Conservation (phyloP, 495 filamentous ascomycete species). For the Talaromyces trachyspermus region DNA sequence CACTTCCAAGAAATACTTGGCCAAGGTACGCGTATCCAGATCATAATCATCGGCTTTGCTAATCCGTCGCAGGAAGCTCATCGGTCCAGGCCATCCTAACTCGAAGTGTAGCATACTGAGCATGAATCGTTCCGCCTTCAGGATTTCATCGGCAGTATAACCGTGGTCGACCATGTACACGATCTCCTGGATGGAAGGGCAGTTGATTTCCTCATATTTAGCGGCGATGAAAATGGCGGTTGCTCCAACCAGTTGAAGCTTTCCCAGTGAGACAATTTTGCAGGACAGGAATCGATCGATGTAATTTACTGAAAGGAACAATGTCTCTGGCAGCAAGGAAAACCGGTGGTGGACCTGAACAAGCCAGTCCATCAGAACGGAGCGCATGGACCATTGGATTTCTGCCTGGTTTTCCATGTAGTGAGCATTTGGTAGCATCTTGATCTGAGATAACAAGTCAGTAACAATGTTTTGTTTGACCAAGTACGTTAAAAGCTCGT, state of each 20-base stretch:
- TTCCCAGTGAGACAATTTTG: slow-evolving; percentile 90
- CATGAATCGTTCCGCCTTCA: slow-evolving; percentile 98
- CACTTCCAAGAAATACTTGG: slow-evolving; percentile 96
- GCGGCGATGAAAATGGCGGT: slow-evolving; percentile 94
- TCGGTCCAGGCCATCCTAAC: slow-evolving; percentile 92
- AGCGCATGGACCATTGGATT: slow-evolving; percentile 97
- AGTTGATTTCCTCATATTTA: slow-evolving; percentile 98
- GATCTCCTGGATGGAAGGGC: slow-evolving; percentile 88
- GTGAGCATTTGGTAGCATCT: slow-evolving; percentile 74
- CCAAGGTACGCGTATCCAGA: slow-evolving; percentile 86
- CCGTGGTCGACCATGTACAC: slow-evolving; percentile 97
- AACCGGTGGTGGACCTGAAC: slow-evolving; percentile 94
- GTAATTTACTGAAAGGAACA: slow-evolving; percentile 90
- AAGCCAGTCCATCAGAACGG: slow-evolving; percentile 96
- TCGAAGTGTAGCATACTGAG: slow-evolving; percentile 90
- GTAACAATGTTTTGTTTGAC: not conserved
- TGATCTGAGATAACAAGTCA: slow-evolving; percentile 44
- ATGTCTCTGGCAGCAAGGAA: slow-evolving; percentile 81
- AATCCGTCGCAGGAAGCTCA: slow-evolving; percentile 94
- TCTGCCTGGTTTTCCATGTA: slow-evolving; percentile 98
- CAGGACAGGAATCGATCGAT: slow-evolving; percentile 93
- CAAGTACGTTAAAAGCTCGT: not conserved
- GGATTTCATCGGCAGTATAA: slow-evolving; percentile 82
- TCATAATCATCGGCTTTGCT: slow-evolving; percentile 99
- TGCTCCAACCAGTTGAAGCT: slow-evolving; percentile 92